Evolutionary conservation across 345 rosid genomes (phyloP), one percentile per base, ranked within the genome.

Genomic region (Arabis hirsuta): DNA sequence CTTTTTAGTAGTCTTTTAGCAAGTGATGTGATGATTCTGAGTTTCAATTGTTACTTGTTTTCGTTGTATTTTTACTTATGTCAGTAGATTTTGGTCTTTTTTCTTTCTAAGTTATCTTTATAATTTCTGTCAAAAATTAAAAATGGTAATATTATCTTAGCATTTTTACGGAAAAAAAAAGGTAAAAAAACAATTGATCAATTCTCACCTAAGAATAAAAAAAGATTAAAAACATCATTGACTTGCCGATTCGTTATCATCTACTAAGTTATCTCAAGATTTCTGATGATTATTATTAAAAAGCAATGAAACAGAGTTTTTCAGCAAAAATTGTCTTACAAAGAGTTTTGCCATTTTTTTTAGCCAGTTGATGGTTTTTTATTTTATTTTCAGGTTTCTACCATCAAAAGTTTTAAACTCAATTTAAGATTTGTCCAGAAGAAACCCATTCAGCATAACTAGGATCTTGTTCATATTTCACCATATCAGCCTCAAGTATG

Each of bases 141-240:
- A n/a, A n/a, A n/a, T n/a, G n/a, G n/a, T n/a, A n/a, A n/a, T n/a
- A n/a, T n/a, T n/a, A n/a, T n/a, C n/a, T n/a, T n/a, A n/a, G n/a
- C n/a, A n/a, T n/a, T n/a, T n/a, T n/a, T n/a, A n/a, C n/a, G n/a
- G n/a, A n/a, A n/a, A n/a, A n/a, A n/a, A n/a, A n/a, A n/a, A n/a
- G n/a, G n/a, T n/a, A n/a, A n/a, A n/a, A n/a, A n/a, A n/a, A 22
- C 24, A 2, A 22, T 22, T 2, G 24, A 22, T 22, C 24, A 16
- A 29, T 14, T 42, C 65, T 62, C 38, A 76, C 71, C 79, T 69
- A 69, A 29, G 39, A 46, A 45, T 69, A 62, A 32, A 6, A 22
- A 4, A 64, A 60, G 22, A 50, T 44, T 41, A 16, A 0, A 0
- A 36, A 65, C 47, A 12, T 36, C 7, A 3, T 47, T 69, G 75